A percentile compares a stretch with the other conserved stretches of the same genome.
phyloP scores from a whole-genome alignment of 768 basidiomycete species.

The Collybiopsis luxurians region DNA sequence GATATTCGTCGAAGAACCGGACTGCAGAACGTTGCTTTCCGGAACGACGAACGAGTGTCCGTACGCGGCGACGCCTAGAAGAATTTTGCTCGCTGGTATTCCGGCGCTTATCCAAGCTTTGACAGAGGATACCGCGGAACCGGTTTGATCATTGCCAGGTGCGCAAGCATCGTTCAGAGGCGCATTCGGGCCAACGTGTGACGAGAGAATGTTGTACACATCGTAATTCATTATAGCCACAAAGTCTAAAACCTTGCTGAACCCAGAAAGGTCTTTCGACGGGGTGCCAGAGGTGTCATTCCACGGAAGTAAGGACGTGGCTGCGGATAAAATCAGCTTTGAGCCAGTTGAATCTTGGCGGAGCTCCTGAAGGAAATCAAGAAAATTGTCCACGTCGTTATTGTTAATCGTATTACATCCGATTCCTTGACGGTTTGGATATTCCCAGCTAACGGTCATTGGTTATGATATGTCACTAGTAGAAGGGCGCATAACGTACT shows the following conservation, averaged over 20 bases:
- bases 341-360: slow-evolving; percentile 47
- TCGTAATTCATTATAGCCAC: slow-evolving; percentile 58
- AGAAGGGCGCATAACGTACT: slow-evolving; percentile 16
- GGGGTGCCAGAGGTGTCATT: slow-evolving; percentile 54
- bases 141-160: slow-evolving; percentile 50
- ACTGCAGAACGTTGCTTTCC: slow-evolving; percentile 30
- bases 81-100: slow-evolving; percentile 67
- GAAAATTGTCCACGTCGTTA: slow-evolving; percentile 74
- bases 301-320: slow-evolving; percentile 41
- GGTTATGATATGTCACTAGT: not conserved
- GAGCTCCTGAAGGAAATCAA: slow-evolving; percentile 70
- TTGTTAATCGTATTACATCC: slow-evolving; percentile 63
- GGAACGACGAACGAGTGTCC: slow-evolving; percentile 69
- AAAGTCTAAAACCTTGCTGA: slow-evolving; percentile 60
- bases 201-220: slow-evolving; percentile 27
- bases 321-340: slow-evolving; percentile 55
- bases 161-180: slow-evolving; percentile 81
- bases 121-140: slow-evolving; percentile 77
- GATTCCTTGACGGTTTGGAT: slow-evolving; percentile 63
- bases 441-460: slow-evolving; percentile 67
- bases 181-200: slow-evolving; percentile 74
- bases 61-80: slow-evolving; percentile 83
- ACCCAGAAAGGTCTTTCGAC: slow-evolving; percentile 64
- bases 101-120: slow-evolving; percentile 74
- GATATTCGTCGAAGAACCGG: slow-evolving; percentile 9